phyloP scores from a whole-genome alignment of 805 yeast species.

The Lachancea nothofagi region DNA sequence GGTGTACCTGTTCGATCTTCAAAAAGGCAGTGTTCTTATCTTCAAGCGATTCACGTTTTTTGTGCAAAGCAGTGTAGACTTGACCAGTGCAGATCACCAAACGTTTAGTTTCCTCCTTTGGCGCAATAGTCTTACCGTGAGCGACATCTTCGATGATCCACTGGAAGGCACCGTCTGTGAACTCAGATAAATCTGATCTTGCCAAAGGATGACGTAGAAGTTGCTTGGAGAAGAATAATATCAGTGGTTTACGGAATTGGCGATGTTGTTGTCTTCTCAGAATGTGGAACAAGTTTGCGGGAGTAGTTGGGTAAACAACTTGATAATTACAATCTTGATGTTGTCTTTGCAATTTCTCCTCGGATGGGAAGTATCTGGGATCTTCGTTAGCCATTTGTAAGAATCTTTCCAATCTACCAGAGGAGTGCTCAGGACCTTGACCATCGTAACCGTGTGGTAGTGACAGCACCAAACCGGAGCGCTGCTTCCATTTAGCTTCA shows the following conservation, averaged over 20 bases:
- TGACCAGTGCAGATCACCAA: conserved; percentile 85
- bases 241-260: conserved; percentile 92
- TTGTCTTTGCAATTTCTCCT: conserved; percentile 86
- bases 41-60: conserved; percentile 73
- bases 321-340: conserved; percentile 99
- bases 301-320: conserved; percentile 96
- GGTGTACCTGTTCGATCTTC: conserved; percentile 91
- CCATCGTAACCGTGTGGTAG: conserved; percentile 99
- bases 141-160: conserved; percentile 94
- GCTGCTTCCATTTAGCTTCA: conserved; percentile 98
- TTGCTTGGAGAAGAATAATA: conserved; percentile 84
- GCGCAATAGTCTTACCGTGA: conserved; percentile 68
- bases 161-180: conserved; percentile 87
- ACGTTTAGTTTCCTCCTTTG: conserved; percentile 82
- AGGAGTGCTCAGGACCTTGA: conserved; percentile 99
- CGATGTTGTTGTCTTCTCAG: conserved; percentile 99
- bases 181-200: conserved; percentile 74
- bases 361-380: conserved; percentile 87
- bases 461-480: conserved; percentile 92
- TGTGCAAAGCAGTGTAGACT: conserved; percentile 87
- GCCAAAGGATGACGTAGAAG: conserved; percentile 97
- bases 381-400: conserved; percentile 95
- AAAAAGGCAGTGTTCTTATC: conserved; percentile 83
- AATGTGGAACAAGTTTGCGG: conserved; percentile 93
- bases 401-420: conserved; percentile 96